Base-by-base conservation (phyloP, 1,139 yeast species). In the Pichia sp. region DNA sequence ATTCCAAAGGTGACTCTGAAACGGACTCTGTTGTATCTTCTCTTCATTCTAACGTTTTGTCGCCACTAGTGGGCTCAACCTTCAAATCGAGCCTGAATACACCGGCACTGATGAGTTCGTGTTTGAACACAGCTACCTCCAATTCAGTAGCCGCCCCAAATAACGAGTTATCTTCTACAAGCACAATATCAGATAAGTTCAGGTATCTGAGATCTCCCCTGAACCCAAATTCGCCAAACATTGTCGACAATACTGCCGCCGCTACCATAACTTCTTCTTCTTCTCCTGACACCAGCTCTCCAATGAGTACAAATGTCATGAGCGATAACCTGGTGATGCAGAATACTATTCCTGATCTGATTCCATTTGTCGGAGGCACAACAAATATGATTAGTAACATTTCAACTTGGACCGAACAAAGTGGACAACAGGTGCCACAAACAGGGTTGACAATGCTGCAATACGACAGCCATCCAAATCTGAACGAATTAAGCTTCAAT, bases 381-480 rank as follows among this genome's bases (percentile, higher is more conserved):
- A 81, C 79, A 51, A 78, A 77, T 48, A 81, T 82, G 86, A 82
- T 82, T 58, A 81, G 75, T 63, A 81, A 81, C 61, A 82, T 82
- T 53, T 80, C 85, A 0, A 76, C 77, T 0, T 81, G 86, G 85
- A 80, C 85, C 0, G 77, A 75, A n/a, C 75, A 73, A 54, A 67
- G 71, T 43, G 75, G 74, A 8, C 73, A 70, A 53, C 72, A 68
- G 55, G 64, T 69, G 16, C 72, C 73, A 15, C 70, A 67, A 48
- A 66, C 70, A 2, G 70, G 70, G 8, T 55, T 65, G 23, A 63
- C 58, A 32, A 62, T 62, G 61, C 58, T 61, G 26, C 63, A 63
- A 42, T 54, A 53, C 23, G 49, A 53, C 15, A 53, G 53, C 45
- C 45, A 54, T 31, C 41, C 31, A 15, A 52, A 46, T 40, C 15